Percentiles rank a stretch among this genome's conserved stretches.
phyloP scores from a whole-genome alignment of 768 basidiomycete genomes.

The Postia placenta region DNA sequence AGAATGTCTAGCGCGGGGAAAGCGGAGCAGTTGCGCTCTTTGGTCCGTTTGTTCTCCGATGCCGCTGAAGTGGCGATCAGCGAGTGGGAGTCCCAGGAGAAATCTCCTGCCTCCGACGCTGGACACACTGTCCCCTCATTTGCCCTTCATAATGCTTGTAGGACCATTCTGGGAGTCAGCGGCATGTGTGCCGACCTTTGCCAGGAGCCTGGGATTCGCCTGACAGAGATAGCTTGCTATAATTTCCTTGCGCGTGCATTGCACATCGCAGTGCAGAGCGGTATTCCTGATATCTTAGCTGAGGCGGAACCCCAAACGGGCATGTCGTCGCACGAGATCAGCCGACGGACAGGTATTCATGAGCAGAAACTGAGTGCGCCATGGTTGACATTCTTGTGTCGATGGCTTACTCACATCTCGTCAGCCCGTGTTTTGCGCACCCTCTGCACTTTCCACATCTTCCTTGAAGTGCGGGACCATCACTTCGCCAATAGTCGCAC shows the following conservation, averaged over 20 bases:
- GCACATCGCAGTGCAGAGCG: slow-evolving; percentile 4
- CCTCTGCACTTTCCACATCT: slow-evolving; percentile 4
- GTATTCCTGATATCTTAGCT: slow-evolving; percentile 5
- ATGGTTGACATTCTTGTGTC: not conserved
- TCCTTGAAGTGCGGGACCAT: slow-evolving; percentile 3
- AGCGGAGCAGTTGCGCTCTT: slow-evolving; percentile 1
- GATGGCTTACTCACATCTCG: not conserved
- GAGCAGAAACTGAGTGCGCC: slow-evolving; percentile 2
- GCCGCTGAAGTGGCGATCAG: slow-evolving; percentile 7
- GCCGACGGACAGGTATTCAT: not conserved
- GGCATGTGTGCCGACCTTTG: slow-evolving; percentile 5
- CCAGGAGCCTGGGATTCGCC: slow-evolving; percentile 3
- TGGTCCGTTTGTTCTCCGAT: slow-evolving; percentile 1
- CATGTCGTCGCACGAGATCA: not conserved
- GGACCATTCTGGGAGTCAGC: slow-evolving; percentile 1
- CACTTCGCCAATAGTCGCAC: slow-evolving; percentile 6
- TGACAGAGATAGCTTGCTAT: slow-evolving; percentile 3
- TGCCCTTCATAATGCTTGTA: not conserved
- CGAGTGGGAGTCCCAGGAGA: slow-evolving; percentile 5
- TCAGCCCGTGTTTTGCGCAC: slow-evolving; percentile 3
- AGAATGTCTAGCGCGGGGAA: not conserved
- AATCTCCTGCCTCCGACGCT: not conserved
- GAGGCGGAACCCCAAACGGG: not conserved
- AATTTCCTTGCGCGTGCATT: slow-evolving; percentile 3
- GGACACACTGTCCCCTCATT: not conserved